Conservation (phyloP, 192 early-diverging fungal species). For the Coemansia sp. region DNA sequence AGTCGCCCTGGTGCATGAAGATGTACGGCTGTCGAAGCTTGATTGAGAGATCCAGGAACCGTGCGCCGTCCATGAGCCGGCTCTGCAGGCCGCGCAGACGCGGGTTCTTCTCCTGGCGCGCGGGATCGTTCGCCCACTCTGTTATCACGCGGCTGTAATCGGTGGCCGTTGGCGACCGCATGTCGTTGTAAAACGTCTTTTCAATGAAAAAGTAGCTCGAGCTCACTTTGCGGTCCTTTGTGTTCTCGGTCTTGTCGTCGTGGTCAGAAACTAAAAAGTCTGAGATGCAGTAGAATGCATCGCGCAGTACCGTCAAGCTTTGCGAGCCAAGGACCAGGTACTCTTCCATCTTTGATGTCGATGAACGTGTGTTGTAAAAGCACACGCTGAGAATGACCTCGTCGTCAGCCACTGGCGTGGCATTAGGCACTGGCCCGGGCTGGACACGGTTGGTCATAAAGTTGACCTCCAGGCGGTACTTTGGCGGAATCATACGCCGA, state of each 20-base stretch:
- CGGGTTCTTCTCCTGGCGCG: constrained; percentile 50
- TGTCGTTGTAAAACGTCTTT: constrained; percentile 70
- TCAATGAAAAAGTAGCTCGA: constrained; percentile 78
- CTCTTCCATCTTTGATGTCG: constrained; percentile 59
- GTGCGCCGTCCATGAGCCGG: constrained; percentile 58
- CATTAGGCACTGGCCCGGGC: constrained; percentile 19
- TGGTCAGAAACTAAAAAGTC: constrained; percentile 60
- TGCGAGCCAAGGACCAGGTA: constrained; percentile 68
- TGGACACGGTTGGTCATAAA: constrained; percentile 52
- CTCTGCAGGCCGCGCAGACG: constrained; percentile 52
- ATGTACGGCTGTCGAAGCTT: constrained; percentile 65
- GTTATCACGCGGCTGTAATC: constrained; percentile 71
- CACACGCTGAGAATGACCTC: constrained; percentile 61
- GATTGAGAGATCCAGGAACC: constrained; percentile 64
- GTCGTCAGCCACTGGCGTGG: constrained; percentile 46
- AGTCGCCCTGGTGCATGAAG: constrained; percentile 75
- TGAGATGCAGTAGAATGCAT: constrained; percentile 66
- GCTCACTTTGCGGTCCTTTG: constrained; percentile 54
- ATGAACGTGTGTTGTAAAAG: constrained; percentile 60
- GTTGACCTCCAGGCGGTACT: constrained; percentile 53
- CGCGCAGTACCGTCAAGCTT: constrained; percentile 62
- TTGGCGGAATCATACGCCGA: constrained; percentile 49
- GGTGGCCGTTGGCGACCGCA: constrained; percentile 54
- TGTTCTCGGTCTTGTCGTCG: constrained; percentile 46
- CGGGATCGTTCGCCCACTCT: constrained; percentile 64